Percentiles rank a stretch among this genome's conserved stretches.
Conservation (phyloP, 768 basidiomycete genomes). For the Omphalotus guepiniiformis region DNA sequence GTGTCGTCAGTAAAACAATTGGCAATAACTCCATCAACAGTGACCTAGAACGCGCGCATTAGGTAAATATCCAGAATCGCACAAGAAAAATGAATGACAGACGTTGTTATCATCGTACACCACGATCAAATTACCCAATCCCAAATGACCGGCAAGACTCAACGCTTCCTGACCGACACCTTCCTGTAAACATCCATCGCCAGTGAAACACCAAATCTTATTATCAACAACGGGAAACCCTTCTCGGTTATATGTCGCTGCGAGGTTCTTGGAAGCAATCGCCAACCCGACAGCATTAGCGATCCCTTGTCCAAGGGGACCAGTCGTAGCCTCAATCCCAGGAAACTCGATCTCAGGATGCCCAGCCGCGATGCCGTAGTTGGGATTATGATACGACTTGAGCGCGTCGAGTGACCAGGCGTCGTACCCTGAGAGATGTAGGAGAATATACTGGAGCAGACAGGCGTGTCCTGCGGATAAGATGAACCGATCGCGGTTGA, state of each 20-base stretch:
- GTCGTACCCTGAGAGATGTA: conserved; percentile 13
- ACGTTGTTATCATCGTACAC: conserved; percentile 11
- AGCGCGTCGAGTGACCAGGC: conserved; percentile 13
- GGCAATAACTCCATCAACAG: conserved; percentile 10
- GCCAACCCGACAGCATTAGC: conserved; percentile 13
- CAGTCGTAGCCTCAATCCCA: conserved; percentile 12
- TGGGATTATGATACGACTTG: conserved; percentile 8
- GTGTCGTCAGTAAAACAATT: conserved; percentile 1
- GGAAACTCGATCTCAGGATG: conserved; percentile 14
- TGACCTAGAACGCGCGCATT: too few relatives aligned
- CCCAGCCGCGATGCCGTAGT: conserved; percentile 12
- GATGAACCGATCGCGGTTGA: conserved; percentile 13
- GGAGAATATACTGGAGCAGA: conserved; percentile 12
- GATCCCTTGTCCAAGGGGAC: conserved; percentile 12
- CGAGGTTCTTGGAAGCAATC: conserved; percentile 10
- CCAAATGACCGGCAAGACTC: conserved; percentile 10
- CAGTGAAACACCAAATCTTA: conserved; percentile 13
- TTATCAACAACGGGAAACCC: conserved; percentile 10
- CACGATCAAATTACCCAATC: conserved; percentile 11
- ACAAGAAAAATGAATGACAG: too few relatives aligned
- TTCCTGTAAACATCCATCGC: conserved; percentile 13
- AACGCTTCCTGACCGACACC: conserved; percentile 14
- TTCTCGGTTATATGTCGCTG: conserved; percentile 12
- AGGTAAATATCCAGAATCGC: neutral
- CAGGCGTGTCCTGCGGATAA: conserved; percentile 13